Conservation (phyloP, 2,329 filamentous ascomycete genomes). For the Magnaporthiopsis rhizophila region DNA sequence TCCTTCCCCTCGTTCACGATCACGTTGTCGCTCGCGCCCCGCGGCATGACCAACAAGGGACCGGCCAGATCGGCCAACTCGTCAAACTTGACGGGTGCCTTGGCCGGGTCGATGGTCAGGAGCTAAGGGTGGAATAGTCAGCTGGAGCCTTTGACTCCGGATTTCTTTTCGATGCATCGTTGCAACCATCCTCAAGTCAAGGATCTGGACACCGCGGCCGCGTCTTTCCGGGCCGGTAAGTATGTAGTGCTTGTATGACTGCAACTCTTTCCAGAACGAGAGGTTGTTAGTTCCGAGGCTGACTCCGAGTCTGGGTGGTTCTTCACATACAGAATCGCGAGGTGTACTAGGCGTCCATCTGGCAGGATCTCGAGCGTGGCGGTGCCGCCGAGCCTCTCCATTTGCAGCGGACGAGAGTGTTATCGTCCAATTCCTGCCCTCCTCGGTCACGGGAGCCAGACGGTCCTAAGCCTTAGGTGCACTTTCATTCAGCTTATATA, state of each 20-base stretch:
- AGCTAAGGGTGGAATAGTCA: slow-evolving; percentile 19
- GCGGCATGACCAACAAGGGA: slow-evolving; percentile 5
- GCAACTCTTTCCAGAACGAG: slow-evolving; percentile 27
- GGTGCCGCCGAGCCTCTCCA: background rate
- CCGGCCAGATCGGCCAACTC: slow-evolving; percentile 21
- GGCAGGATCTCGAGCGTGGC: slow-evolving; percentile 3
- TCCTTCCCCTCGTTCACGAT: slow-evolving; percentile 12
- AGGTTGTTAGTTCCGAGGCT: no score
- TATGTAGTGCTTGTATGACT: slow-evolving; percentile 22
- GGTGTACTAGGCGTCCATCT: background rate
- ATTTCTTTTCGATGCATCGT: no score
- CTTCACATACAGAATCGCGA: background rate
- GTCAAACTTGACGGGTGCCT: no score
- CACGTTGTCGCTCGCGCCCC: background rate
- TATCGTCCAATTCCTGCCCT: no score
- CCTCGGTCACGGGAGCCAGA: no score
- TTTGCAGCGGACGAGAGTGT: no score
- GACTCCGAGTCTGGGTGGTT: no score
- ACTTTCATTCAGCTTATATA: no score
- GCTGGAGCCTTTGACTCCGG: no score
- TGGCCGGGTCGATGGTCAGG: slow-evolving; percentile 19
- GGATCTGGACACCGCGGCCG: slow-evolving; percentile 52
- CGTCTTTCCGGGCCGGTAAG: slow-evolving; percentile 32
- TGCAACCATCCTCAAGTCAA: slow-evolving; percentile 46
- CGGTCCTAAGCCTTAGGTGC: no score